Evolutionary conservation across 257 asterid genomes (phyloP), one percentile per base, ranked within the genome.

Genomic region (Plantago ovata): DNA sequence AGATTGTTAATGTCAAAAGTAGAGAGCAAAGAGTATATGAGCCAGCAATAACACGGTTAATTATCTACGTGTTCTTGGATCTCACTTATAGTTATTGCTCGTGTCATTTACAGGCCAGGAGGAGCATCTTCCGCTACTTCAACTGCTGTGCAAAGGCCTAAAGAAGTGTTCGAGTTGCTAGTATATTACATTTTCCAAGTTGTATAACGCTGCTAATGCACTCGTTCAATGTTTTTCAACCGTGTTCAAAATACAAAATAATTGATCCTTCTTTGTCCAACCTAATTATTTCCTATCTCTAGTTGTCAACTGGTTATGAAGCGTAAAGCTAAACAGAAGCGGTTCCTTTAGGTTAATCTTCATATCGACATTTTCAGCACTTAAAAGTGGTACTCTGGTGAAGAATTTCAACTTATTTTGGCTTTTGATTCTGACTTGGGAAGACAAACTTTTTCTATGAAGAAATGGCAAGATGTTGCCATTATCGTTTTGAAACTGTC

Each of bases 91-190:
- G 64, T 28, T 18, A 3, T 32, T 41, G 45, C 22, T 46, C 23
- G 6, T 54, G 7, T 49, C 40, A 38, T 13, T 68, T 23, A 45
- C 93, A 86, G 97, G 73, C 78, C 10, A 79, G 94, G 79, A 83
- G 97, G 67, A 84, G 90, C 78, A 69, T 89, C 72, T 84, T 86
- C 70, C 75, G 93, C 66, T 89, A 76, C 82, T 86, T 89, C 74
- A 89, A 84, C 74, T 89, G 97, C 67, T 90, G 93, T 14, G 95
- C 68, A 51, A 90, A 82, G 71, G 95, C 95, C 14, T 89, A 76
- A 86, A 38, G 40, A 36, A 12, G 38, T 18, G 14, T n/a, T n/a
- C 39, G 38, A 50, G 50, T 55, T 47, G 58, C 13, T 3, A 28
- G 10, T 53, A 10, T 46, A 57, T 24, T 10, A 41, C 23, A 58